These are phyloP conservation scores for Herpetospermum pedunculosum DNA, from an alignment of 306 rosid species.

Conservation along the genomic window DNA sequence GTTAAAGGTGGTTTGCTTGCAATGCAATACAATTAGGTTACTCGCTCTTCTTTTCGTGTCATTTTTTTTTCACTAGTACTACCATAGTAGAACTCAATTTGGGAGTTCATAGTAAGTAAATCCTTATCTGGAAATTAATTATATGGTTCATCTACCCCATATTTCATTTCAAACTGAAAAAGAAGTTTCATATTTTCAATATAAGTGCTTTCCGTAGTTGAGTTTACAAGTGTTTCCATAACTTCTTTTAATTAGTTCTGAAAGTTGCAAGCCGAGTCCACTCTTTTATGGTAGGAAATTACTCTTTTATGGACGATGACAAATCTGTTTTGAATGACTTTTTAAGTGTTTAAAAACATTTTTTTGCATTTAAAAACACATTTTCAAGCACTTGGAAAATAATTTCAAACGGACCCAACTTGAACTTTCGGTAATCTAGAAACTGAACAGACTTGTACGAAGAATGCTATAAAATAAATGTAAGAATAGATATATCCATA, in stretches of 20 bases:
- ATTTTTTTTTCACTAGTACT: constrained; percentile 20
- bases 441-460: not conserved
- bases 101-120: constrained; percentile 63
- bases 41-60: constrained; percentile 32
- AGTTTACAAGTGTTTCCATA: not conserved
- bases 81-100: constrained; percentile 27
- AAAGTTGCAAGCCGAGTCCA: not conserved
- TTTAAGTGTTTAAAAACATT: no score
- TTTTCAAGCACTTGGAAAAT: no score
- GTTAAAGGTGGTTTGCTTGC: not conserved
- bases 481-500: not conserved
- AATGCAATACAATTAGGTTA: constrained; percentile 22
- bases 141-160: constrained; percentile 11
- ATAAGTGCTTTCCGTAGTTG: not conserved
- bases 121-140: constrained; percentile 30
- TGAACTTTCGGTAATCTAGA: not conserved
- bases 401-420: no score
- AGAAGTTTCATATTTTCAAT: not conserved
- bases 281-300: not conserved
- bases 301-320: not conserved
- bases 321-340: no score
- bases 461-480: not conserved
- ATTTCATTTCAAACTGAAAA: constrained; percentile 4
- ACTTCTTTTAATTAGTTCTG: not conserved
- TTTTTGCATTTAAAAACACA: no score